Conservation (phyloP, 441 rosid genomes). For the Corymbia citriodora region DNA sequence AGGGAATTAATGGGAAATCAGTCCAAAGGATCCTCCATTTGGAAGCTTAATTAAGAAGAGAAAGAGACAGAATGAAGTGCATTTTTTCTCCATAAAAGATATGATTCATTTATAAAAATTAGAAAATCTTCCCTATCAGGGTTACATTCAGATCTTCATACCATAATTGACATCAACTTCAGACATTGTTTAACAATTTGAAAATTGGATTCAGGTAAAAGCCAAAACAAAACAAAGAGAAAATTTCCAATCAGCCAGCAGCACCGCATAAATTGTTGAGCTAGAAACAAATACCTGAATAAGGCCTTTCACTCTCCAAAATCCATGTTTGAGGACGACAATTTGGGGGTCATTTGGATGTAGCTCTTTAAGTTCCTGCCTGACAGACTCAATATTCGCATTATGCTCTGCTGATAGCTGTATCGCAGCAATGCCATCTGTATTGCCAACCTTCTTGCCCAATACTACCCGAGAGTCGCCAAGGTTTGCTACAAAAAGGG, state of each 20-base stretch:
- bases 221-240: background rate
- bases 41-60: background rate
- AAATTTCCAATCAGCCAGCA: background rate
- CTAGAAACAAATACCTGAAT: conserved; percentile 55
- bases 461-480: conserved; percentile 88
- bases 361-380: conserved; percentile 70
- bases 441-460: conserved; percentile 77
- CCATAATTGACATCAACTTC: background rate
- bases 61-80: background rate
- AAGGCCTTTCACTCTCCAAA: conserved; percentile 88
- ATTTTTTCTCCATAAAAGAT: background rate
- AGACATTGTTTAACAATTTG: background rate
- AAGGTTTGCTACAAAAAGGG: conserved; percentile 79
- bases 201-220: background rate
- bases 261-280: background rate
- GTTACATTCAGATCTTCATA: background rate
- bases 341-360: conserved; percentile 84
- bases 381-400: conserved; percentile 63
- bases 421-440: conserved; percentile 64
- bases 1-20: background rate
- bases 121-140: background rate
- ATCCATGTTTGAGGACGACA: conserved; percentile 73
- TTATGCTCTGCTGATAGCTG: conserved; percentile 88
- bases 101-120: background rate
- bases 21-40: background rate